A percentile compares a stretch with the other conserved stretches of the same genome.
phyloP scores from a whole-genome alignment of 345 rosid species.

The Excoecaria agallocha region DNA sequence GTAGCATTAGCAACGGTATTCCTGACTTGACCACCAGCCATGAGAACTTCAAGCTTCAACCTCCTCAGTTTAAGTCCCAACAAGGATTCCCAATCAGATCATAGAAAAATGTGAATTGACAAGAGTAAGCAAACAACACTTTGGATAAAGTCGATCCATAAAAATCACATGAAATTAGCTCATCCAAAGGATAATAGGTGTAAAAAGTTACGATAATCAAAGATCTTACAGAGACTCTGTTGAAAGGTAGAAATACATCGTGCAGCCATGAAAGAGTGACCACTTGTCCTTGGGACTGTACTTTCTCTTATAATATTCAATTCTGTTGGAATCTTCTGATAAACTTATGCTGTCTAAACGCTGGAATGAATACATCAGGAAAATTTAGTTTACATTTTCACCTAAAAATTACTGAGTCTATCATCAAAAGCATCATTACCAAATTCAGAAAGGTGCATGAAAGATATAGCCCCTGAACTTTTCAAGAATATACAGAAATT shows the following conservation, averaged over 20 bases:
- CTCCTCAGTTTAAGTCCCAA: conserved; percentile 58
- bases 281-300: conserved; percentile 71
- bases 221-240: conserved; percentile 48
- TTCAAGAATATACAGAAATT: no score
- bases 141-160: not conserved
- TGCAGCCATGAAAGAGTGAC: conserved; percentile 66
- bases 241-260: conserved; percentile 48
- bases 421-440: not conserved
- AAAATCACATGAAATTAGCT: not conserved
- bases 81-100: conserved; percentile 52
- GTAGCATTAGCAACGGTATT: conserved; percentile 56
- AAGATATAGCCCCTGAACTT: not conserved
- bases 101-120: conserved; percentile 36
- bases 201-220: not conserved
- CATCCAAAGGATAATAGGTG: not conserved
- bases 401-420: conserved; percentile 1
- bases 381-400: not conserved
- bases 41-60: conserved; percentile 61
- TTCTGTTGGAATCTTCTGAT: conserved; percentile 41
- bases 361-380: conserved; percentile 34
- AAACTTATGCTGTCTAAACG: conserved; percentile 61
- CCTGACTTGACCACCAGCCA: conserved; percentile 79
- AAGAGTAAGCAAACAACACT: conserved; percentile 5
- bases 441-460: not conserved
- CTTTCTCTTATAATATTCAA: conserved; percentile 62